Conservation (phyloP, 2,329 filamentous ascomycete species). For the Corinectria fuckeliana region DNA sequence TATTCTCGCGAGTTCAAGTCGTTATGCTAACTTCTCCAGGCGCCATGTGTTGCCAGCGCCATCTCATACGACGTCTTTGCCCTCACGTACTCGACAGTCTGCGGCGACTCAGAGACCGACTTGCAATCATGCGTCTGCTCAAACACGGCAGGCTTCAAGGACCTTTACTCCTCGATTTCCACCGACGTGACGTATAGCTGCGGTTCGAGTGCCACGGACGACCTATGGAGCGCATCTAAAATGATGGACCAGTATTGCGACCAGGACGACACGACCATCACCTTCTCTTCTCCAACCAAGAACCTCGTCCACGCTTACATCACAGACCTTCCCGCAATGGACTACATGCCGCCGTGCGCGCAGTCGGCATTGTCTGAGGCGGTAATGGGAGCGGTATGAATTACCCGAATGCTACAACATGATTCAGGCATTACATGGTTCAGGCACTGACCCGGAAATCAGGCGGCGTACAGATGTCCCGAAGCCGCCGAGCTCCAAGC, state of each 20-base stretch:
- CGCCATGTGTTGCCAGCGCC: slow-evolving; percentile 57
- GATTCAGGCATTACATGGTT: neutral
- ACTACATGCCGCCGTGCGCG: slow-evolving; percentile 49
- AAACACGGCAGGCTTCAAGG: slow-evolving; percentile 50
- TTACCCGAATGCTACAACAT: no score
- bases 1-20: no score
- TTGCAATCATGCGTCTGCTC: slow-evolving; percentile 62
- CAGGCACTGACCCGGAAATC: slow-evolving; percentile 1
- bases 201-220: slow-evolving; percentile 54
- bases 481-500: slow-evolving; percentile 50
- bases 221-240: slow-evolving; percentile 53
- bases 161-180: slow-evolving; percentile 49
- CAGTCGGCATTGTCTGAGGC: slow-evolving; percentile 40
- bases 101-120: slow-evolving; percentile 50
- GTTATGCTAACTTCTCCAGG: slow-evolving; percentile 43
- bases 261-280: slow-evolving; percentile 43
- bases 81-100: slow-evolving; percentile 49
- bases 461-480: slow-evolving; percentile 43
- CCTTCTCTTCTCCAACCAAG: slow-evolving; percentile 50
- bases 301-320: slow-evolving; percentile 55
- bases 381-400: slow-evolving; percentile 39
- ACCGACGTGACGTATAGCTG: slow-evolving; percentile 51
- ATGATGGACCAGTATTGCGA: slow-evolving; percentile 58
- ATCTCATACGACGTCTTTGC: slow-evolving; percentile 52
- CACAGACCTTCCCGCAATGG: slow-evolving; percentile 54